Evolutionary conservation across 1,139 yeast genomes (phyloP), one percentile per base, ranked within the genome.

Genomic region (Hanseniaspora uvarum): DNA sequence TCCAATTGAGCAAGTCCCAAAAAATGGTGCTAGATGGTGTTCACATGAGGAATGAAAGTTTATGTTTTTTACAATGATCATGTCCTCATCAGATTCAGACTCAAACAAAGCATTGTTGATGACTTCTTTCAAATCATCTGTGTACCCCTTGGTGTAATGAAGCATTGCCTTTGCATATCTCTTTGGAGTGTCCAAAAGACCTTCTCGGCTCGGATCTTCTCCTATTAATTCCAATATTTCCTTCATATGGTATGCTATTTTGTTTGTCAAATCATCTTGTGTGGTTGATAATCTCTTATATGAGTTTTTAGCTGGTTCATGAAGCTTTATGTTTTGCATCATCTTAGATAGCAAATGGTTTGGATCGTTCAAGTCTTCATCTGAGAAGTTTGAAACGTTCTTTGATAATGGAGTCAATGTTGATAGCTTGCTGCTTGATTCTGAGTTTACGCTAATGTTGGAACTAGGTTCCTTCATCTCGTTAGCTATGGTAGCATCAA

Each of bases 111-210:
- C 98, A 57, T 88, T 76, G 64, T 94, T 92, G 63, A 94, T 84
- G 33, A 89, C 96, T 58, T 83, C 72, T 56, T 68, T 62, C 57
- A 86, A 83, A 66, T 88, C 88, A 61, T 89, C 95, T 69, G 89
- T 96, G 67, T 92, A 92, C 11, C 99, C 99, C 66, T 88, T 86
- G 23, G 99, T 92, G 73, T 94, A 88, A 63, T 73, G 92, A 52
- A 92, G 74, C 95, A 92, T 87, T 23, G 99, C 98, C 58, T 94
- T 77, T 1, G 99, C 98, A 66, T 88, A 92, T 60, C 99, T 72
- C 64, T 87, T 94, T 1, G 99, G 99, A 0, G 99, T 92, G 64
- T 89, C 96, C 63, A 85, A 68, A 36, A 92, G 71, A 0, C 99
- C 99, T 65, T 89, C 96, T 61, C 99, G 75, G 30, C 74, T 73